A percentile compares a stretch with the other conserved stretches of the same genome.
Conservation (phyloP, 257 asterid genomes). For the Solanum chaucha region DNA sequence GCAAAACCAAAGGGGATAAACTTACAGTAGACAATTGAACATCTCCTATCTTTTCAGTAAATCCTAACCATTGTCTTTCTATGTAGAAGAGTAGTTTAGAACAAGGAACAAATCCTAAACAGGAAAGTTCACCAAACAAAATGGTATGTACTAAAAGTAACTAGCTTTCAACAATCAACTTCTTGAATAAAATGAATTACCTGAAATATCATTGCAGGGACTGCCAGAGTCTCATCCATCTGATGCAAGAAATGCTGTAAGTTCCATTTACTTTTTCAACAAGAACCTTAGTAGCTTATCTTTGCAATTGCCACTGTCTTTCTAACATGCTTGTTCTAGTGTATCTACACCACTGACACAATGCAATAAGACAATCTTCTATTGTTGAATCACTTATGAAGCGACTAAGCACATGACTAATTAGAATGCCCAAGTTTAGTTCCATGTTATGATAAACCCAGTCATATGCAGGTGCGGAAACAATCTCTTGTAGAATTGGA, state of each 20-base stretch:
- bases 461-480: conserved; percentile 34
- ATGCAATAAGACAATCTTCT: not conserved
- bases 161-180: not conserved
- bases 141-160: conserved; percentile 2
- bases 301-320: not conserved
- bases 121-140: not conserved
- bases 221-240: conserved; percentile 15
- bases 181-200: not conserved
- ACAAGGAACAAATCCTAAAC: conserved; percentile 8
- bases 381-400: not conserved
- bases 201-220: conserved; percentile 12
- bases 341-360: not conserved
- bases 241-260: conserved; percentile 48
- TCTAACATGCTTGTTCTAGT: not conserved
- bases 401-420: not conserved
- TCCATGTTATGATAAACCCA: not conserved
- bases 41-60: not conserved
- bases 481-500: conserved; percentile 41
- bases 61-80: not conserved
- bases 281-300: not conserved
- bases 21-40: not conserved
- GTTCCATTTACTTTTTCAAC: not conserved
- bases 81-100: conserved; percentile 17
- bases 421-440: not conserved
- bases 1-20: not conserved